Conservation (phyloP, 2,329 filamentous ascomycete species). For the Dothiorella sarmentorum region DNA sequence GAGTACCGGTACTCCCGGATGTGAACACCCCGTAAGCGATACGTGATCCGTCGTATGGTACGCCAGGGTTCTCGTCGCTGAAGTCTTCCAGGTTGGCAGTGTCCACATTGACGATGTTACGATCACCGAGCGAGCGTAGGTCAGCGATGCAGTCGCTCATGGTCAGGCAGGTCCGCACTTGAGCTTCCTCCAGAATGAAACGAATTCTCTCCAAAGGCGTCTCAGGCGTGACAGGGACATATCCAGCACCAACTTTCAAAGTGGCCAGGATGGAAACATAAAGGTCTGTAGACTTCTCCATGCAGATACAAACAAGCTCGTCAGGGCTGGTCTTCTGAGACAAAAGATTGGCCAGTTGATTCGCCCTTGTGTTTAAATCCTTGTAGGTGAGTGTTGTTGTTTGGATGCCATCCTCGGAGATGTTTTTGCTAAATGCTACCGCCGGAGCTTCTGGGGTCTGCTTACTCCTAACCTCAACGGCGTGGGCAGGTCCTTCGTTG, state of each 20-base stretch:
- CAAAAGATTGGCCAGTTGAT: slow-evolving; percentile 60
- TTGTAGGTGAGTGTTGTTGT: slow-evolving; percentile 57
- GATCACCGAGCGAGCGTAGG: background rate
- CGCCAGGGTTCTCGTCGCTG: slow-evolving; percentile 37
- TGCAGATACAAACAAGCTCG: slow-evolving; percentile 66
- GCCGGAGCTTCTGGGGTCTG: slow-evolving; percentile 55
- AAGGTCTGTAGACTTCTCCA: slow-evolving; percentile 71
- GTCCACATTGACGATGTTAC: slow-evolving; percentile 28
- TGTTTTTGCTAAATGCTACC: slow-evolving; percentile 59
- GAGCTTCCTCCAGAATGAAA: slow-evolving; percentile 61
- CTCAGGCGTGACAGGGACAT: slow-evolving; percentile 74
- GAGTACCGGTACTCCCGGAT: slow-evolving; percentile 75
- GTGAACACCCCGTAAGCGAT: slow-evolving; percentile 79
- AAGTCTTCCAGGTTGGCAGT: slow-evolving; percentile 31
- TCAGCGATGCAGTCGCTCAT: background rate
- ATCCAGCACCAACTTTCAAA: slow-evolving; percentile 71
- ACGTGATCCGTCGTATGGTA: slow-evolving; percentile 44
- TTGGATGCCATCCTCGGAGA: slow-evolving; percentile 22
- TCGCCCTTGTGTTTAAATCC: slow-evolving; percentile 62
- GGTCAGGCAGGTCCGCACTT: slow-evolving; percentile 47
- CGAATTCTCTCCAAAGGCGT: slow-evolving; percentile 61
- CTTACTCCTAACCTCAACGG: slow-evolving; percentile 54
- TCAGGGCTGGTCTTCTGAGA: slow-evolving; percentile 48
- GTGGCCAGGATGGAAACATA: slow-evolving; percentile 73
- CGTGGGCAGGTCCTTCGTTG: slow-evolving; percentile 30